These are phyloP conservation scores for Avena atlantica DNA, from an alignment of 176 grass and related monocot species.

Conservation along the genomic window DNA sequence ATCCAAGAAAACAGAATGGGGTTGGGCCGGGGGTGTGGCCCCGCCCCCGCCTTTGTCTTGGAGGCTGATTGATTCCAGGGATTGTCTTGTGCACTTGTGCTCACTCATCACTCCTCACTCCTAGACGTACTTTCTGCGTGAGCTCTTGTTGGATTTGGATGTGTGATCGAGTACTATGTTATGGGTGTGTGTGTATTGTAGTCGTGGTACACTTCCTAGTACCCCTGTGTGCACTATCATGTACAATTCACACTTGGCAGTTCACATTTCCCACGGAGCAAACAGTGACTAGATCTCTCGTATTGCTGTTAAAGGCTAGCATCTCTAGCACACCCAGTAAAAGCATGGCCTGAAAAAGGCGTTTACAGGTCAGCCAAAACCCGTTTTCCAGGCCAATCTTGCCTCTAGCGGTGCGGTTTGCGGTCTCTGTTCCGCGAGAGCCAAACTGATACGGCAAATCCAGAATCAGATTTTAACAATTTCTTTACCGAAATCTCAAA, in stretches of 20 bases:
- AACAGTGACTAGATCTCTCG: neutral
- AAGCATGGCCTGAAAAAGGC: no score
- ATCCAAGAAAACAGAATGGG: slow-evolving; percentile 70
- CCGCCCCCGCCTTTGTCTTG: slow-evolving; percentile 37
- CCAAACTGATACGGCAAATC: no score
- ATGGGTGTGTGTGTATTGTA: neutral
- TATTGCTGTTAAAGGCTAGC: neutral
- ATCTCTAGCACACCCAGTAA: no score
- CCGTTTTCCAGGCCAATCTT: no score
- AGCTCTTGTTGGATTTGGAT: slow-evolving; percentile 9
- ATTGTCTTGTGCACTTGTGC: slow-evolving; percentile 41
- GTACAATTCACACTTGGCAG: slow-evolving; percentile 3
- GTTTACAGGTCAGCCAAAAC: no score
- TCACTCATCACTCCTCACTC: neutral
- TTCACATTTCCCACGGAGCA: neutral
- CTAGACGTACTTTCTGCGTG: no score
- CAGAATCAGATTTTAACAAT: no score
- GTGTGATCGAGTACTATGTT: no score
- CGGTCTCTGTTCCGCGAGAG: no score
- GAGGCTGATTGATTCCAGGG: slow-evolving; percentile 51
- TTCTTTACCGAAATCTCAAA: no score
- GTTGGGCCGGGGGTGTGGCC: slow-evolving; percentile 19
- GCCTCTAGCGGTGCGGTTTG: no score
- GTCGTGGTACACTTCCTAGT: neutral
- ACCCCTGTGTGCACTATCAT: neutral